A percentile compares a stretch with the other conserved stretches of the same genome.
phyloP scores from a whole-genome alignment of 305 asterid species.

The Fraxinus baroniana region DNA sequence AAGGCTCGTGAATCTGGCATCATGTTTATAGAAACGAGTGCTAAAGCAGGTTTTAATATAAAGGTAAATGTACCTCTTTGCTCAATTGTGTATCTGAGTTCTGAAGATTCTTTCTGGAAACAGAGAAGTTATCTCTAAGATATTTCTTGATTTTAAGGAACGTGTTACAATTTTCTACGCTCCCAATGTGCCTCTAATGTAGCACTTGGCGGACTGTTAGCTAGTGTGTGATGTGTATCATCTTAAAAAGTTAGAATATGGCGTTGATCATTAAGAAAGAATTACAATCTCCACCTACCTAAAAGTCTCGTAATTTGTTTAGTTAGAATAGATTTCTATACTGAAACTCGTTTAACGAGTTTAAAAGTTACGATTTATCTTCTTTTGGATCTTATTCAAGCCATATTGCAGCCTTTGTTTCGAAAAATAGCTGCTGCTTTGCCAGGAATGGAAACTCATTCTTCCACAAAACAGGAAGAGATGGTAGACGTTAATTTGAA shows the following conservation, averaged over 20 bases:
- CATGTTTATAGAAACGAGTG: slow-evolving; percentile 50
- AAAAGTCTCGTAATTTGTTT: not conserved
- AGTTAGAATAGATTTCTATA: not conserved
- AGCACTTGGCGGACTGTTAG: not conserved
- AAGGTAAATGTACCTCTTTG: slow-evolving; percentile 30
- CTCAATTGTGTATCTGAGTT: not conserved
- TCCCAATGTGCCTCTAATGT: not conserved
- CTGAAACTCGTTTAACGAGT: not conserved
- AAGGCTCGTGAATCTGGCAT: slow-evolving; percentile 46
- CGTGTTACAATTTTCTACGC: not conserved
- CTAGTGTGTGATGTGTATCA: not conserved
- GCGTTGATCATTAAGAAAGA: not conserved
- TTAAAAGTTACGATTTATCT: not conserved
- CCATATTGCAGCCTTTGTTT: slow-evolving; percentile 40
- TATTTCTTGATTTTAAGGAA: not conserved
- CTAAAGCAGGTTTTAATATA: slow-evolving; percentile 55
- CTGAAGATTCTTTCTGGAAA: not conserved
- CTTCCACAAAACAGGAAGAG: slow-evolving; percentile 48
- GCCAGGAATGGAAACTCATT: slow-evolving; percentile 51
- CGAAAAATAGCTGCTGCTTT: slow-evolving; percentile 49
- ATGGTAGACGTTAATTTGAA: slow-evolving; percentile 51
- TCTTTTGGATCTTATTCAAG: not conserved
- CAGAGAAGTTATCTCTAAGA: not conserved
- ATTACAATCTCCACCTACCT: not conserved
- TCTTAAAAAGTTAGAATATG: not conserved